Base-by-base conservation (phyloP, 805 yeast species). In the Candida vaughaniae region DNA sequence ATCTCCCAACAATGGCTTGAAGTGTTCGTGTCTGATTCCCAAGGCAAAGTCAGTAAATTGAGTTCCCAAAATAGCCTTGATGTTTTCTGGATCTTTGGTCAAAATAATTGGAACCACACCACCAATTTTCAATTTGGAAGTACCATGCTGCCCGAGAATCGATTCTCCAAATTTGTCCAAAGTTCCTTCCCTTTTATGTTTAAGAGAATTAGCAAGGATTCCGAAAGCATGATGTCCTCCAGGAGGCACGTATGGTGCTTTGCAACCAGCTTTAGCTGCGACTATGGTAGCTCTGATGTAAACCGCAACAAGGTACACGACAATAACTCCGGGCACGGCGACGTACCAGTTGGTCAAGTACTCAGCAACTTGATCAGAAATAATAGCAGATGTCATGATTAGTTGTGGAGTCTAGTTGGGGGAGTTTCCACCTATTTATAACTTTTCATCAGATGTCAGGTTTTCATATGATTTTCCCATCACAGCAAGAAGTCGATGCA, bases 41-140 rank as follows among this genome's bases (percentile, higher is more conserved):
- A 62, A 44, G 18, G 48, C 56, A 45, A 62, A 64, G 35, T 63
- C 67, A 38, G 55, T 54, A 42, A 64, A 63, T 43, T 64, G 68
- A 15, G 68, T 63, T 15, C 64, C 65, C 37, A 63, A 56, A 11
- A 64, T 28, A 2, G 69, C 67, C 42, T 64, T 64, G 35, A 62
- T 52, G 34, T 60, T 64, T 37, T 63, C 70, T 3, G 66, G 66
- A 30, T 62, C 66, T 35, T 43, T 49, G 11, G 69, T 62, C 17
- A 53, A 30, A 16, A 56, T 29, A 29, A 58, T 48, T 14, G 49
- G 51, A 16, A 51, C 46, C n/a, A 58, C 58, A 11, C 39, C 50
- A 33, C 17, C 49, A 39, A 39, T 15, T 22, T 46, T 32, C 5
- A 55, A 23, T 32, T 41, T 42, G 9, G 54, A 50, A 10, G 48